These are phyloP conservation scores for Diplodia seriata DNA, from an alignment of 2,329 filamentous ascomycete genomes.

Conservation along the genomic window DNA sequence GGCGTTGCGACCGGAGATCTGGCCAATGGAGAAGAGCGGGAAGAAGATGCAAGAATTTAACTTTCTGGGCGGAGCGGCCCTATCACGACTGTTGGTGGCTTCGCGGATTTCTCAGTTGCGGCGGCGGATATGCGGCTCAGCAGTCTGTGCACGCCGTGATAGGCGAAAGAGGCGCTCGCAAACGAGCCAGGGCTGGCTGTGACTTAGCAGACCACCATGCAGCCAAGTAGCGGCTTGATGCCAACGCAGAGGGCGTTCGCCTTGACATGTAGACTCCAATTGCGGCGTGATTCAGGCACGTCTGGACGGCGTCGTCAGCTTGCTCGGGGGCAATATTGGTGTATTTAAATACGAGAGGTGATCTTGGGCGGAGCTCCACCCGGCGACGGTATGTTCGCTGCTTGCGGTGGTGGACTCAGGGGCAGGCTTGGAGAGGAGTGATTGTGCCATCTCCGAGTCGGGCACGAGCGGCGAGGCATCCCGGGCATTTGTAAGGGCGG, in stretches of 20 bases:
- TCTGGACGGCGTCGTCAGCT: constrained; percentile 2
- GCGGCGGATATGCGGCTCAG: neutral
- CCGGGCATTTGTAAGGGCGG: neutral
- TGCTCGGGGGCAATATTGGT: neutral
- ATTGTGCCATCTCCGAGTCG: neutral
- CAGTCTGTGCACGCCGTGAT: constrained; percentile 7
- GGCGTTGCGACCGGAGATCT: neutral
- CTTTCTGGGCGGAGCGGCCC: neutral
- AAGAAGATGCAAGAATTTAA: neutral
- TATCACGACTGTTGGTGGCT: constrained; percentile 1
- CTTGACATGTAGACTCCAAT: neutral
- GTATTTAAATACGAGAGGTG: constrained; percentile 10
- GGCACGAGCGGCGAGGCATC: neutral
- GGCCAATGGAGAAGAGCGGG: constrained; percentile 1
- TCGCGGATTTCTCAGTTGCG: neutral
- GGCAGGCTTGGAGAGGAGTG: neutral
- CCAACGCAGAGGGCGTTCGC: neutral
- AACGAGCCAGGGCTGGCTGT: neutral
- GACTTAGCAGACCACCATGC: neutral
- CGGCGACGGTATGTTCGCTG: too few species aligned
- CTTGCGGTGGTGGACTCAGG: constrained; percentile 8
- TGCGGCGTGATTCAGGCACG: neutral
- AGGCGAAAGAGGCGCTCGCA: neutral
- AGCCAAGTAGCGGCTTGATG: neutral
- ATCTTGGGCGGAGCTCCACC: constrained; percentile 11